phyloP scores from a whole-genome alignment of 139 green algal genomes.

The Tetraselmis striata region DNA sequence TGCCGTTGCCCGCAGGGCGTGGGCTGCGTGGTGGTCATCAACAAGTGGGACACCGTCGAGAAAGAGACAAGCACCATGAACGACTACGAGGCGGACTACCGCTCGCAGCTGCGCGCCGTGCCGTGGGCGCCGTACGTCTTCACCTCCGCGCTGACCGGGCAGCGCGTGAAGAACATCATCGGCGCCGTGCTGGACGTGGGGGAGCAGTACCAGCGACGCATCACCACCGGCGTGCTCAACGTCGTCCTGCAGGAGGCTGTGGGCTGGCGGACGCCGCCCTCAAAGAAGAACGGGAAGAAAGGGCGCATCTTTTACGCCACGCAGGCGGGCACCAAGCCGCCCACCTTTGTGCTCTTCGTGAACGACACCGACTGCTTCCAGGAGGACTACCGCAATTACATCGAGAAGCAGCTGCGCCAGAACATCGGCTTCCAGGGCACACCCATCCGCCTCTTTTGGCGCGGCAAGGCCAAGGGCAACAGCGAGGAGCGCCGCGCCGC shows the following conservation, averaged over 20 bases:
- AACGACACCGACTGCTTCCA: constrained; percentile 84
- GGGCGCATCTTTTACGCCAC: constrained; percentile 92
- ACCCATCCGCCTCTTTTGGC: constrained; percentile 77
- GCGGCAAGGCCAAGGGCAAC: constrained; percentile 43
- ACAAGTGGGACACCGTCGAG: constrained; percentile 95
- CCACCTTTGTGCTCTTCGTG: constrained; percentile 96
- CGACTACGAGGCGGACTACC: constrained; percentile 50
- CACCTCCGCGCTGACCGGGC: constrained; percentile 68
- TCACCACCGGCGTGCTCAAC: constrained; percentile 92
- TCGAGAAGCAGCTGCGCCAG: constrained; percentile 69
- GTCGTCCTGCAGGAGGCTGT: constrained; percentile 74
- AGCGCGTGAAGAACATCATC: constrained; percentile 71
- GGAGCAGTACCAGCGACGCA: constrained; percentile 70
- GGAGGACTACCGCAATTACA: constrained; percentile 82
- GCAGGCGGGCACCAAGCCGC: constrained; percentile 68
- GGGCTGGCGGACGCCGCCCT: constrained; percentile 66
- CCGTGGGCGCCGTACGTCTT: constrained; percentile 83
- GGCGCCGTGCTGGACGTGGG: constrained; percentile 60
- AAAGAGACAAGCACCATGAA: constrained; percentile 30
- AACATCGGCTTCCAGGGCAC: constrained; percentile 81
- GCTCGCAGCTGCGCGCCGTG: constrained; percentile 71
- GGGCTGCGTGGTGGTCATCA: constrained; percentile 87
- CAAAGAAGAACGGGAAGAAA: constrained; percentile 37
- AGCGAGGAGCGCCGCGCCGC: not conserved
- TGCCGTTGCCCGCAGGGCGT: constrained; percentile 76